These are phyloP conservation scores for Pleurotus sapidus DNA, from an alignment of 768 basidiomycete genomes.

Conservation along the genomic window DNA sequence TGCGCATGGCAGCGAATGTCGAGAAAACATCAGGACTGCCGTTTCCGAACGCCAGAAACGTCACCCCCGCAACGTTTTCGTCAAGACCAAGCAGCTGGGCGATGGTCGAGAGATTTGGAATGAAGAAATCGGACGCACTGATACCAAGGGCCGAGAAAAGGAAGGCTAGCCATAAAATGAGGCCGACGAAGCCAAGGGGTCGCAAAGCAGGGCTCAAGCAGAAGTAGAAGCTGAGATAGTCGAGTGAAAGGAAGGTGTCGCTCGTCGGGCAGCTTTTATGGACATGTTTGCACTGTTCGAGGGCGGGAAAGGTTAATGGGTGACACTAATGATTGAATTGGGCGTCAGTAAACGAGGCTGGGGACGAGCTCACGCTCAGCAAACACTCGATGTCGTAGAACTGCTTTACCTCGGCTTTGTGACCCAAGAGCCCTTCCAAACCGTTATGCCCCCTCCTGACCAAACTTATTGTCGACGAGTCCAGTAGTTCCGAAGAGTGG, in stretches of 20 bases:
- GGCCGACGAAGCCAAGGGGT: slow-evolving; percentile 57
- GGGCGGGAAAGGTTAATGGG: slow-evolving; percentile 52
- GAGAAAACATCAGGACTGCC: slow-evolving; percentile 96
- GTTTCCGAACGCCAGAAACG: slow-evolving; percentile 95
- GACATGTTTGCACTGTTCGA: slow-evolving; percentile 67
- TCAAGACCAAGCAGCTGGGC: slow-evolving; percentile 82
- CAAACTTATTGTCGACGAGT: background rate
- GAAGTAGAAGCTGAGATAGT: slow-evolving; percentile 70
- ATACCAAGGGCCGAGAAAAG: slow-evolving; percentile 96
- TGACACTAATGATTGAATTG: slow-evolving; percentile 49
- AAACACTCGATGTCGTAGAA: slow-evolving; percentile 9
- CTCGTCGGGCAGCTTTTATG: slow-evolving; percentile 51
- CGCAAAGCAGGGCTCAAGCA: slow-evolving; percentile 56
- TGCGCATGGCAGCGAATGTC: slow-evolving; percentile 90
- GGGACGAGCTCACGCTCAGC: background rate
- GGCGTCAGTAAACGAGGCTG: background rate
- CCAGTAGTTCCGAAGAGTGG: slow-evolving; percentile 16
- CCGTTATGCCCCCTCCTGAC: too few relatives aligned
- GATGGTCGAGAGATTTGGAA: slow-evolving; percentile 91
- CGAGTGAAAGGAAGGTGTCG: slow-evolving; percentile 65
- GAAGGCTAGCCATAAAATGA: slow-evolving; percentile 81
- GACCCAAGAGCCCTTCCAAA: too few relatives aligned
- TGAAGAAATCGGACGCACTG: slow-evolving; percentile 95
- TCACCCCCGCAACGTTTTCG: slow-evolving; percentile 94
- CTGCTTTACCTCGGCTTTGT: slow-evolving; percentile 23